A percentile compares a stretch with the other conserved stretches of the same genome.
Conservation (phyloP, 108 stramenopile genomes). For the Fragilaria radians region DNA sequence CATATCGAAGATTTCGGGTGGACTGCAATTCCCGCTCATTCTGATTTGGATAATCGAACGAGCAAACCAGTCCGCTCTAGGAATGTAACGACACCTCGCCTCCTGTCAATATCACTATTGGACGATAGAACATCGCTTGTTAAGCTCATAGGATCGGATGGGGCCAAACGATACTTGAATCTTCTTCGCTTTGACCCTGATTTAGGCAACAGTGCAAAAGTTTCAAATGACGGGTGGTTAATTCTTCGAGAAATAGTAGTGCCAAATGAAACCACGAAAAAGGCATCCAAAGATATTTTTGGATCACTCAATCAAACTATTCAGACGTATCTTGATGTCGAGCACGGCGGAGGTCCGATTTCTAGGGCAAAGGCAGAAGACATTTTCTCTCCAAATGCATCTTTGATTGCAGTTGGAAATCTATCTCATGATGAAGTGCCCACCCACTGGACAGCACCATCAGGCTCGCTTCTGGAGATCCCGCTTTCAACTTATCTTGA, state of each 20-base stretch:
- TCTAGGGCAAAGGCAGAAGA: conserved; percentile 8
- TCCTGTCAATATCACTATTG: conserved; percentile 12
- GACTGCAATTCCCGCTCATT: neutral
- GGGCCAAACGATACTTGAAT: conserved; percentile 11
- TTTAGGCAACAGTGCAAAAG: neutral
- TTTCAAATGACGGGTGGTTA: conserved; percentile 23
- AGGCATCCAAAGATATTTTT: neutral
- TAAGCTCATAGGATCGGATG: conserved; percentile 16
- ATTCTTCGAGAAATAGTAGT: conserved; percentile 19
- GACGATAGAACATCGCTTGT: conserved; percentile 21
- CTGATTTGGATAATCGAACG: neutral
- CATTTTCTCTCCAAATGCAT: conserved; percentile 11
- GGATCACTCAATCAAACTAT: neutral
- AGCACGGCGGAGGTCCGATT: conserved; percentile 20
- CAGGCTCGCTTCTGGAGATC: conserved; percentile 20
- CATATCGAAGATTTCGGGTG: neutral
- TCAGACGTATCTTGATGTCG: conserved; percentile 14
- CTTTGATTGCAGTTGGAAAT: conserved; percentile 17
- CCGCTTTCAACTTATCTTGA: conserved; percentile 12
- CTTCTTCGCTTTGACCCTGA: conserved; percentile 12
- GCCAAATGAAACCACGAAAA: neutral
- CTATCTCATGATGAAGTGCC: neutral
- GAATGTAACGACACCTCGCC: neutral
- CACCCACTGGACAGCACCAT: conserved; percentile 20
- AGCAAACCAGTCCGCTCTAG: neutral